Evolutionary conservation across 2,329 filamentous ascomycete species (phyloP), one percentile per base, ranked within the genome.

Genomic region (Epichloe coenophiala): DNA sequence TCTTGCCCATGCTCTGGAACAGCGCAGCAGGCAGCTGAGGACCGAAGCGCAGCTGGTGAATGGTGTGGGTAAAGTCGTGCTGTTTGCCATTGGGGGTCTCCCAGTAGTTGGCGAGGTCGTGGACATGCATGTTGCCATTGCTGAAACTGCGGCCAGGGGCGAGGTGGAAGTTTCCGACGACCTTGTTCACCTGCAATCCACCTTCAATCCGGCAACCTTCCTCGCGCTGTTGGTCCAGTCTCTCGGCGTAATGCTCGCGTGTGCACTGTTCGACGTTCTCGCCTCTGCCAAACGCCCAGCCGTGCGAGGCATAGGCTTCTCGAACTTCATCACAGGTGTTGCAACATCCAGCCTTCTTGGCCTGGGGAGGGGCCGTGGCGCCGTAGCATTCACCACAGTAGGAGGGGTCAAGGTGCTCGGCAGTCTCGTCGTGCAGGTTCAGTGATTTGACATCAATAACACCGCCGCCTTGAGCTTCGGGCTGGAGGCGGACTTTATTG

Each of bases 91-190:
- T 75, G 35, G 82, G 77, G 21, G 76, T 78, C 56, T 91, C 83
- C 73, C 88, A 86, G 76, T 95, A 98, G 73, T 93, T 95, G 68
- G 95, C 89, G 56, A 98, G 75, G 64, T 98, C 94, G 72, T 98
- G 93, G 19, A 96, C 88, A 70, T 98, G 93, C 80, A 97, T 85
- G 71, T 95, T 95, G 58, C 88, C 89, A 63, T 87, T 95, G 68
- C 86, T 95, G 77, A 97, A 97, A 66, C 85, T 91, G 69, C 91
- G 88, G 60, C 93, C 93, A 1, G 93, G 93, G 1, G 94, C 93
- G 60, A 98, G 85, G 69, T 98, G 93, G 77, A 98, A 98, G 73
- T 98, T 98, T 51, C 93, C 93, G 50, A 98, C 79, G 27, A 98
- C 93, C 72, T 98, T 98, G 77, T 98, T 98, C 58, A 98, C 94